A percentile compares a stretch with the other conserved stretches of the same genome.
Conservation (phyloP, 1,139 yeast genomes). For the Trichomonascaceae sp. region DNA sequence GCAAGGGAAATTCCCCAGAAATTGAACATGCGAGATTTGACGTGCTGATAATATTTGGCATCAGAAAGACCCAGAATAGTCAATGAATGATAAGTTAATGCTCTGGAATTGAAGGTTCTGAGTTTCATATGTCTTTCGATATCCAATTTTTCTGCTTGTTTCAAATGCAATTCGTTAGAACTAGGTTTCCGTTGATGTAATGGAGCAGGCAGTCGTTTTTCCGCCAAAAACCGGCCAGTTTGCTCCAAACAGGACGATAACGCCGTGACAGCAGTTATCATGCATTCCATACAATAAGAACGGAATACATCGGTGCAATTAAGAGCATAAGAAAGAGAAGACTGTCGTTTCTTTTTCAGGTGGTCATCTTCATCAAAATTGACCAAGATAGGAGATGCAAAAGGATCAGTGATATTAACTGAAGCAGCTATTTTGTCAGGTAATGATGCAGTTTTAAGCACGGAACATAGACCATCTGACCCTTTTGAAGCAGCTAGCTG, state of each 20-base stretch:
- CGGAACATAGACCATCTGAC: slow-evolving; percentile 14
- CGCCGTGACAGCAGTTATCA: neutral
- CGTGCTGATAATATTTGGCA: neutral
- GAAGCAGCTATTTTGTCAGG: slow-evolving; percentile 9
- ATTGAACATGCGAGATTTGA: neutral
- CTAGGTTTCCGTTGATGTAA: neutral
- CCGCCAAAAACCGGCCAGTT: neutral
- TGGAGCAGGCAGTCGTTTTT: neutral
- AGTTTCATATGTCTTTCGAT: neutral
- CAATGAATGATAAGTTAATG: slow-evolving; percentile 1
- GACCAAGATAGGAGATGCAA: slow-evolving; percentile 10
- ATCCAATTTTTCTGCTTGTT: neutral
- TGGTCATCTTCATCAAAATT: neutral
- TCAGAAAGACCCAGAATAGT: neutral
- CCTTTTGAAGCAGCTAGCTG: slow-evolving; percentile 19
- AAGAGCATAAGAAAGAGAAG: slow-evolving; percentile 1
- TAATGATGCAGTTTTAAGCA: slow-evolving; percentile 6
- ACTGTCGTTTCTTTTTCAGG: neutral
- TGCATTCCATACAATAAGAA: neutral
- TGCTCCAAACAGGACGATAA: neutral
- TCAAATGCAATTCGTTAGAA: neutral
- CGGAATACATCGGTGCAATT: neutral
- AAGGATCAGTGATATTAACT: slow-evolving; percentile 13
- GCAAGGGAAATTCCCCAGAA: slow-evolving; percentile 5
- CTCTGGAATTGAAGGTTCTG: neutral